Conservation (phyloP, 179 eudicot species). For the Beta lomatogona region DNA sequence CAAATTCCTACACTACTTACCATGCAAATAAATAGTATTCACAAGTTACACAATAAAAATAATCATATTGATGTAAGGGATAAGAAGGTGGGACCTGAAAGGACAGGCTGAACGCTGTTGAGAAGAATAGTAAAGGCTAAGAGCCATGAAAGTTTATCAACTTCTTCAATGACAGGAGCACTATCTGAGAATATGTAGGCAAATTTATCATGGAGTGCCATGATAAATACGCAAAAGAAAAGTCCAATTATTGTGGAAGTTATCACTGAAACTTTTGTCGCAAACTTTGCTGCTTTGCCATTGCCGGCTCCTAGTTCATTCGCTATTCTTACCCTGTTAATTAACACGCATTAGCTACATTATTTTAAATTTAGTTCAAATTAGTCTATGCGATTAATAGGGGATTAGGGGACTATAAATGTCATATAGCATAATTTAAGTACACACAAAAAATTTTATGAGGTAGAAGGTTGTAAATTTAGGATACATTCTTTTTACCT, state of each 20-base stretch:
- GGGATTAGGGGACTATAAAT: too few relatives aligned
- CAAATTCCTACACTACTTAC: too few relatives aligned
- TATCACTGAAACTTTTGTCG: conserved; percentile 39
- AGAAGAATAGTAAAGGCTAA: conserved; percentile 47
- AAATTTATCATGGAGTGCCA: conserved; percentile 33
- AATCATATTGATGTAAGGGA: background rate
- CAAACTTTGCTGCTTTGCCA: conserved; percentile 50
- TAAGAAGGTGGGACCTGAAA: conserved; percentile 34
- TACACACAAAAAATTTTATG: too few relatives aligned
- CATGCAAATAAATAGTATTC: too few relatives aligned
- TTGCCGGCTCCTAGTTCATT: conserved; percentile 51
- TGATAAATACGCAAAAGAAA: conserved; percentile 36
- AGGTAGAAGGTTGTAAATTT: too few relatives aligned
- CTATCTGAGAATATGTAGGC: conserved; percentile 42
- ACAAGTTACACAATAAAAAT: too few relatives aligned
- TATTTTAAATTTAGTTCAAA: background rate
- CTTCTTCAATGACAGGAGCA: conserved; percentile 34
- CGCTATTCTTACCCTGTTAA: conserved; percentile 48
- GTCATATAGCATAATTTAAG: too few relatives aligned
- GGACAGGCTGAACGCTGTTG: conserved; percentile 51
- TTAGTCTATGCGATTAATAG: too few relatives aligned
- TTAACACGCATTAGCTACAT: background rate
- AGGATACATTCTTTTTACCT: too few relatives aligned
- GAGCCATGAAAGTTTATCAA: conserved; percentile 45
- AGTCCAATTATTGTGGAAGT: conserved; percentile 45